A percentile compares a stretch with the other conserved stretches of the same genome.
These are phyloP conservation scores for Neonectria ditissima DNA, from an alignment of 2,329 filamentous ascomycete genomes.

Conservation along the genomic window DNA sequence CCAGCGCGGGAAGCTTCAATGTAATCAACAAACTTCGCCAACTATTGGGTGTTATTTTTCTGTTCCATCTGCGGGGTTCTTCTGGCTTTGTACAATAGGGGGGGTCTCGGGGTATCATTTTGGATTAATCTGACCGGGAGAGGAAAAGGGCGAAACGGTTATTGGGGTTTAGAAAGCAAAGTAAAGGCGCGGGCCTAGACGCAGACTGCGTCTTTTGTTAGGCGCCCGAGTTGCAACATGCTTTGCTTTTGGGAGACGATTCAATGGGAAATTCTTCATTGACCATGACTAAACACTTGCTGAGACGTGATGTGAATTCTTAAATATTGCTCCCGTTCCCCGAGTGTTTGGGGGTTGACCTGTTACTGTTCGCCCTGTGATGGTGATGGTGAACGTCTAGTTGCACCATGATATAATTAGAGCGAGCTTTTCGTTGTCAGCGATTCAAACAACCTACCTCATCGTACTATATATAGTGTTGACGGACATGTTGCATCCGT, in stretches of 20 bases:
- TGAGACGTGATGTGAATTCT: constrained; percentile 1
- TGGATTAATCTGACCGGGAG: constrained; percentile 13
- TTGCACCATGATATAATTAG: too few species aligned
- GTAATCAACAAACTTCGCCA: constrained; percentile 20
- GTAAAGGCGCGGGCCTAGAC: constrained; percentile 6
- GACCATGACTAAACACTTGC: constrained; percentile 6
- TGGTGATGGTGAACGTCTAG: too few species aligned
- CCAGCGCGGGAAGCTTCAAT: constrained; percentile 19
- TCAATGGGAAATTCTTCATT: constrained; percentile 17
- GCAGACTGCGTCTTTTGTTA: constrained; percentile 13
- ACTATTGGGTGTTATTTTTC: constrained; percentile 7
- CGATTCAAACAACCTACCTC: too few species aligned
- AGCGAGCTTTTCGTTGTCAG: too few species aligned
- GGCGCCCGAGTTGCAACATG: constrained; percentile 13
- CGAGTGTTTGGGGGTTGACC: too few species aligned
- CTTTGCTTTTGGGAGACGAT: constrained; percentile 26
- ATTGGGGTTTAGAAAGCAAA: constrained; percentile 18
- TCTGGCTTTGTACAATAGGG: constrained; percentile 36
- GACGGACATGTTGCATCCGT: too few species aligned
- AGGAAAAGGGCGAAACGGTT: constrained; percentile 25
- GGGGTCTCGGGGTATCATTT: constrained; percentile 23
- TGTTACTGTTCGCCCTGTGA: too few species aligned
- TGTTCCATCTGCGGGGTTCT: background rate
- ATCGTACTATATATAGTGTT: too few species aligned
- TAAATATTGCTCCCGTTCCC: background rate